Percentiles rank a stretch among this genome's conserved stretches.
These are phyloP conservation scores for Sugiyamaella xylanicola DNA, from an alignment of 1,139 yeast species.

Conservation along the genomic window DNA sequence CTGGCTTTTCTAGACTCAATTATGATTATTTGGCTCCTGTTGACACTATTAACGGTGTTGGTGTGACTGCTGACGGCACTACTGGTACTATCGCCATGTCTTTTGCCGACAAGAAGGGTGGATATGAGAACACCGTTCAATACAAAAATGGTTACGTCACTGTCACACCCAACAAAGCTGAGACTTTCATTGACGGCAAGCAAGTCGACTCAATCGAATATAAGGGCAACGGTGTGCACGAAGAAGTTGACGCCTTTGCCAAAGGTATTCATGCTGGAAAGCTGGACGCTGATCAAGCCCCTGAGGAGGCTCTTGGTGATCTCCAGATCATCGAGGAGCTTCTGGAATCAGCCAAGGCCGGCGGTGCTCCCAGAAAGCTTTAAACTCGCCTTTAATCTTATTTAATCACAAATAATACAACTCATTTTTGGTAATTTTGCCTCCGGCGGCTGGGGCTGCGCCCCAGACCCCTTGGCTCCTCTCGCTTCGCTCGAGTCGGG, in stretches of 20 bases:
- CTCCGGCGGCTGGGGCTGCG: conserved; percentile 9
- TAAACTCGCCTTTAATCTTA: background rate
- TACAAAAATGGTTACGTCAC: conserved; percentile 24
- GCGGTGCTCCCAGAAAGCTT: conserved; percentile 21
- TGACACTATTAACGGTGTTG: conserved; percentile 28
- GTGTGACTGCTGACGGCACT: conserved; percentile 26
- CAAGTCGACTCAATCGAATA: conserved; percentile 18
- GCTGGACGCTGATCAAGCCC: conserved; percentile 24
- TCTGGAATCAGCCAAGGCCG: conserved; percentile 21
- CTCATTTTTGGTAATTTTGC: background rate
- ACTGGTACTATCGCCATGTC: conserved; percentile 28
- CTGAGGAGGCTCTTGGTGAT: conserved; percentile 27
- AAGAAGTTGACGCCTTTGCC: conserved; percentile 27
- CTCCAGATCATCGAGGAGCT: conserved; percentile 23
- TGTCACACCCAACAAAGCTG: conserved; percentile 17
- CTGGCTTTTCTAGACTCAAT: conserved; percentile 23
- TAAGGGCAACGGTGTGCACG: conserved; percentile 22
- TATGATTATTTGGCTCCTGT: conserved; percentile 27
- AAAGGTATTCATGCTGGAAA: conserved; percentile 23
- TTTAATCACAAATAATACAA: background rate
- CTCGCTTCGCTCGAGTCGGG: background rate
- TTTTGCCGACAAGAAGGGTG: conserved; percentile 25
- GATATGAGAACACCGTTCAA: conserved; percentile 25
- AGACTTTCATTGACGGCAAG: conserved; percentile 19
- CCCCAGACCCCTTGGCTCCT: background rate